Base-by-base conservation (phyloP, 306 rosid species). In the Lathyrus sativus region DNA sequence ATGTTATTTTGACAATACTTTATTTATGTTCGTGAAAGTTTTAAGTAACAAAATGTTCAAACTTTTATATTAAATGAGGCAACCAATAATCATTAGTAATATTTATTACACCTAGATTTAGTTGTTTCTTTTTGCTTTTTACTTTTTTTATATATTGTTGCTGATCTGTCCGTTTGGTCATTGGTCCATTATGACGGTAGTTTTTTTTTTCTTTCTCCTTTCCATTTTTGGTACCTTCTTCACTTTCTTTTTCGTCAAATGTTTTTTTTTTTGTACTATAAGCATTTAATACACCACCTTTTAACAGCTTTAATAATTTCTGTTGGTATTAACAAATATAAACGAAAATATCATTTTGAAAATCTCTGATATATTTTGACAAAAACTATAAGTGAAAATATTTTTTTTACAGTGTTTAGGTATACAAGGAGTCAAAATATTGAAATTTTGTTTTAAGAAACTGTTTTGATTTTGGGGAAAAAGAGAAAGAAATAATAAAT, bases 151-250 rank as follows among this genome's bases (percentile, higher is more conserved):
- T 12, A 8, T 5, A 0, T 9, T 51, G 6, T 8, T 7, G 53
- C 62, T 9, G 0, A 26, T 68, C 45, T 51, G 18, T 54, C 48
- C 6, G 45, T 67, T 60, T 68, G 76, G 79, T 63, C 70, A 50
- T 71, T 66, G 75, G 63, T 24, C 59, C 78, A 62, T 50, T 62
- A 33, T 10, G 69, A 79, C 79, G 50, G 67, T 67, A 15, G 35
- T 41, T 17, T 26, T 43, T 5, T 6, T 4, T n/a, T 33, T 24
- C 6, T 24, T 2, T 6, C 2, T 0, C 45, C 5, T 8, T 67
- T 50, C 17, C 14, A 31, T 31, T 46, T 45, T n/a, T 62, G 15
- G 15, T 24, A 0, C 9, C 11, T 8, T 57, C 11, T 38, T 66
- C 72, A 1, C 14, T 46, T 41, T 39, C 28, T 14, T 43, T 24